A percentile compares a stretch with the other conserved stretches of the same genome.
These are phyloP conservation scores for Prunus armeniaca DNA, from an alignment of 306 rosid species.

Conservation along the genomic window DNA sequence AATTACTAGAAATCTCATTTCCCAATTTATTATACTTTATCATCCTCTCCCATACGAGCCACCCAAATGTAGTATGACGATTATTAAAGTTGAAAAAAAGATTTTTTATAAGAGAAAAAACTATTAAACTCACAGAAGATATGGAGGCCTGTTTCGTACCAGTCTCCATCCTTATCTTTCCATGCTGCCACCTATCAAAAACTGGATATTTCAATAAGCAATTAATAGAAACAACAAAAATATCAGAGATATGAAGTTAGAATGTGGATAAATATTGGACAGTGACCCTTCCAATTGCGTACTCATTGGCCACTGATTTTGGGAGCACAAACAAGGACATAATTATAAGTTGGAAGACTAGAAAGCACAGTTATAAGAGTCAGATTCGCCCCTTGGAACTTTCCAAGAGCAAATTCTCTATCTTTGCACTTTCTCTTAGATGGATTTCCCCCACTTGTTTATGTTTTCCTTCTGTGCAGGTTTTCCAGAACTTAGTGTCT, in stretches of 20 bases:
- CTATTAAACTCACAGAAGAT: constrained; percentile 77
- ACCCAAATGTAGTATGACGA: neutral
- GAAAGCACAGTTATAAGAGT: neutral
- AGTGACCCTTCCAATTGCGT: neutral
- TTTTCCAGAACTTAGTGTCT: neutral
- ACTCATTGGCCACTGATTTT: neutral
- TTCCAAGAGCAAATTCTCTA: neutral
- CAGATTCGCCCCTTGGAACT: neutral
- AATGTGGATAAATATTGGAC: neutral
- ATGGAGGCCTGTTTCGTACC: constrained; percentile 97
- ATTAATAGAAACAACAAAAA: neutral
- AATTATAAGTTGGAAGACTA: neutral
- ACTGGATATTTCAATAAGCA: constrained; percentile 16
- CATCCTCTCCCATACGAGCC: constrained; percentile 2
- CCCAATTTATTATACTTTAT: neutral
- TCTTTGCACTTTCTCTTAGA: neutral
- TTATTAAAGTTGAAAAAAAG: neutral
- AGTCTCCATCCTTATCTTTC: constrained; percentile 96
- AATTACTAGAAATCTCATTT: neutral
- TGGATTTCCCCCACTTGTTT: neutral
- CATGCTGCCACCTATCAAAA: constrained; percentile 85
- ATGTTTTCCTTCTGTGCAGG: neutral
- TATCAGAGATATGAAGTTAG: neutral
- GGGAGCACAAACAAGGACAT: neutral
- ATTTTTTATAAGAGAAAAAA: neutral